phyloP scores from a whole-genome alignment of 2,329 filamentous ascomycete genomes.

The Torrubiella hemipterigena region DNA sequence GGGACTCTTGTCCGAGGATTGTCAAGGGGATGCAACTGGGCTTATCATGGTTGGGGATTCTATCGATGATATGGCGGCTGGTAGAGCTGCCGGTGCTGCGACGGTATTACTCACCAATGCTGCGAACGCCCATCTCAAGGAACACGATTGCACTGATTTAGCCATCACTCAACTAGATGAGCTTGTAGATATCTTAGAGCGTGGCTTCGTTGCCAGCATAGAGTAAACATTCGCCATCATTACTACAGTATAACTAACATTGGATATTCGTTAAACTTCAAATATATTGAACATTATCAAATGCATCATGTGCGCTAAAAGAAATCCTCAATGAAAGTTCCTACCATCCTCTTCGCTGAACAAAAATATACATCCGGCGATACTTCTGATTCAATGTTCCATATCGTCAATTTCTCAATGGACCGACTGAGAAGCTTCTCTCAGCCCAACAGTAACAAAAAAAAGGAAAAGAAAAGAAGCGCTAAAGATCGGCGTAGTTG shows the following conservation, averaged over 20 bases:
- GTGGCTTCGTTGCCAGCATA: slow-evolving; percentile 66
- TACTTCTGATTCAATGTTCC: too few species aligned
- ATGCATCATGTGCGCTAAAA: too few species aligned
- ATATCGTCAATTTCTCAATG: too few species aligned
- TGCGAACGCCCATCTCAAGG: slow-evolving; percentile 58
- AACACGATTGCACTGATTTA: slow-evolving; percentile 67
- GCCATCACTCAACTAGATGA: slow-evolving; percentile 64
- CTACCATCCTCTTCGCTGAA: too few species aligned
- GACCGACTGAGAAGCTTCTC: too few species aligned
- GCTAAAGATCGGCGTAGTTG: too few species aligned
- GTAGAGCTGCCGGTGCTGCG: slow-evolving; percentile 68
- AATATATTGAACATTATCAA: too few species aligned
- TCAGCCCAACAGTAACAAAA: too few species aligned
- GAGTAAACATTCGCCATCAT: not conserved
- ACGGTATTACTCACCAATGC: slow-evolving; percentile 83
- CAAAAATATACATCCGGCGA: too few species aligned
- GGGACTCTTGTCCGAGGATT: slow-evolving; percentile 35
- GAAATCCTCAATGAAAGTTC: too few species aligned
- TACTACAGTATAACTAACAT: not conserved
- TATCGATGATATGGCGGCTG: slow-evolving; percentile 87
- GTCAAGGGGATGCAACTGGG: slow-evolving; percentile 28
- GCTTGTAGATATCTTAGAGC: slow-evolving; percentile 60
- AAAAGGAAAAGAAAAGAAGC: too few species aligned
- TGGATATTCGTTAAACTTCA: not conserved
- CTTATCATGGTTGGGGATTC: slow-evolving; percentile 65